Evolutionary conservation across 495 filamentous ascomycete genomes (phyloP).

Genomic region (Barbatosphaeria neglecta): DNA sequence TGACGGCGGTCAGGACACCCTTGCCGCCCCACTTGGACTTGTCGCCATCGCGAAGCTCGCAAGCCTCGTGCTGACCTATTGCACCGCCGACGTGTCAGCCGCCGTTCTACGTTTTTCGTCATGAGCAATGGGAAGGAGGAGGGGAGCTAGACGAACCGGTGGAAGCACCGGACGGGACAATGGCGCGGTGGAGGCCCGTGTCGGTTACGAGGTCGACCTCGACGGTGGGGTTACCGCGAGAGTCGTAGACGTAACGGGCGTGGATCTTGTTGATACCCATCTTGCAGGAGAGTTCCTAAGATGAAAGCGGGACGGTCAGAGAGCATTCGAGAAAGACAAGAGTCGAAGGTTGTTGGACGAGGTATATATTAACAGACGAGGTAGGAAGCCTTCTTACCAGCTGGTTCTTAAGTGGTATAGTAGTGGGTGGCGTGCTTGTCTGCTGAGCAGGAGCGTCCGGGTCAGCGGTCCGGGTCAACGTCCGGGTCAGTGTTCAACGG

Average conservation of each 20-base stretch:
- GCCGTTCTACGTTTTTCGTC: not conserved
- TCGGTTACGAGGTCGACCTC: conserved; percentile 91
- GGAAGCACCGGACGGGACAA: conserved; percentile 96
- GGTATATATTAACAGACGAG: no score
- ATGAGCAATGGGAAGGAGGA: not conserved
- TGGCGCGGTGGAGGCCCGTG: conserved; percentile 94
- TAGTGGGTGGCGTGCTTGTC: no score
- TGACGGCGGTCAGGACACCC: conserved; percentile 90
- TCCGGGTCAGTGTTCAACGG: no score
- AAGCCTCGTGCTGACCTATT: conserved; percentile 90
- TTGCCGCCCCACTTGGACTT: conserved; percentile 95
- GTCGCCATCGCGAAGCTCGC: conserved; percentile 97
- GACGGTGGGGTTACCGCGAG: conserved; percentile 93
- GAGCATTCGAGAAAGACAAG: no score
- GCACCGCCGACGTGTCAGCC: conserved; percentile 6
- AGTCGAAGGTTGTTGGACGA: not conserved
- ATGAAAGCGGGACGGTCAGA: not conserved
- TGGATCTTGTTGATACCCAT: conserved; percentile 99
- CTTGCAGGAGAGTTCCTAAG: conserved; percentile 18
- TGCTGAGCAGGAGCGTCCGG: no score
- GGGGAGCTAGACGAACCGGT: conserved; percentile 54
- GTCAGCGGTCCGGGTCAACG: no score
- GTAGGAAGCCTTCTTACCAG: no score
- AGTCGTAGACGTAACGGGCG: conserved; percentile 98
- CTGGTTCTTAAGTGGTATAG: no score